Evolutionary conservation across 2,329 filamentous ascomycete genomes (phyloP).

Genomic region (Monilinia fructicola): DNA sequence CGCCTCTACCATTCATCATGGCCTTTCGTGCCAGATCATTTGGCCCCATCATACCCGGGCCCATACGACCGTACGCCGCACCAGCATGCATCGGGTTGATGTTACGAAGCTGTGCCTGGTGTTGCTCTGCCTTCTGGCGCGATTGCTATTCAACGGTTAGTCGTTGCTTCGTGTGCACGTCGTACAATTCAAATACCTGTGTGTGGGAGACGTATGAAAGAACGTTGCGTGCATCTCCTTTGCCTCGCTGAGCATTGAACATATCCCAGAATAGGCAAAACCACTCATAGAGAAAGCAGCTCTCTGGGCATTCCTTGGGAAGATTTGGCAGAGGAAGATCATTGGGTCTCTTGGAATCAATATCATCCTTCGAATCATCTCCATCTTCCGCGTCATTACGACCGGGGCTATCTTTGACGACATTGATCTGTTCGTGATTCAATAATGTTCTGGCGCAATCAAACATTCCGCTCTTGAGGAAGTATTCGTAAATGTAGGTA

Average conservation of each 20-base stretch:
- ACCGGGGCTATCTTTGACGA: constrained; percentile 67
- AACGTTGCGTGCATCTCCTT: constrained; percentile 60
- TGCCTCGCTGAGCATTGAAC: constrained; percentile 76
- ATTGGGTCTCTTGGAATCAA: constrained; percentile 70
- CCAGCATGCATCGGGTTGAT: constrained; percentile 60
- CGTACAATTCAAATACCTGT: constrained; percentile 61
- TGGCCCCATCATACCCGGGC: constrained; percentile 56
- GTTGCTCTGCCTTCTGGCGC: constrained; percentile 70
- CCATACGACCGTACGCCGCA: constrained; percentile 56
- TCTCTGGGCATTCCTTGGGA: constrained; percentile 63
- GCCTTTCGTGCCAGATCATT: constrained; percentile 68
- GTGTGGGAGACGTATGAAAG: constrained; percentile 78
- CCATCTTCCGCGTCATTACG: constrained; percentile 68
- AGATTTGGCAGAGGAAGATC: constrained; percentile 77
- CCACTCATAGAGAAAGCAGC: constrained; percentile 94
- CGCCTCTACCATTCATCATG: constrained; percentile 66
- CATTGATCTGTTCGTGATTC: constrained; percentile 64
- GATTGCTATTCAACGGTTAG: constrained; percentile 57
- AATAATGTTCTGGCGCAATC: constrained; percentile 78
- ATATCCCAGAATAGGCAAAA: constrained; percentile 98
- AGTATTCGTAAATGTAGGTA: constrained; percentile 90
- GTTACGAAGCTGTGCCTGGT: constrained; percentile 74
- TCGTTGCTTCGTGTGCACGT: constrained; percentile 24
- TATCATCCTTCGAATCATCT: constrained; percentile 76
- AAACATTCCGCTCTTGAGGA: constrained; percentile 80